Conservation (phyloP, 345 rosid species). For the Dimocarpus longan region DNA sequence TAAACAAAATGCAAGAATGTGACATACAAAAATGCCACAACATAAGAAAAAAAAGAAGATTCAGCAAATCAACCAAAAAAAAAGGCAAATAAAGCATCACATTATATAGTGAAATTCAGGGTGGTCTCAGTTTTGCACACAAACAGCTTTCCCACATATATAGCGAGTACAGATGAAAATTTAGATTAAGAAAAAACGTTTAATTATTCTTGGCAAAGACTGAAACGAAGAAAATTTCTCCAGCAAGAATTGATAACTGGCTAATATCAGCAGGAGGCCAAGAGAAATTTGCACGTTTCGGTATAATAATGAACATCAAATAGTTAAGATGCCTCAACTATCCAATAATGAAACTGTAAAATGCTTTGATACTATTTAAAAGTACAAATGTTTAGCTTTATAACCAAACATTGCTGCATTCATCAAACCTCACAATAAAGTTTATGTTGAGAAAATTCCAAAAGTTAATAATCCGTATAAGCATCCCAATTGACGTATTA, state of each 20-base stretch:
- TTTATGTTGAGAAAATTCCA: neutral
- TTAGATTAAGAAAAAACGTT: no score
- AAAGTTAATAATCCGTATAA: neutral
- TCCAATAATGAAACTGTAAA: neutral
- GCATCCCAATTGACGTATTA: neutral
- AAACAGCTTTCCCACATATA: no score
- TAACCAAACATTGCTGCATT: neutral
- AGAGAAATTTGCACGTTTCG: neutral
- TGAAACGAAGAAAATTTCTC: neutral
- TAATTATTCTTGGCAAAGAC: neutral
- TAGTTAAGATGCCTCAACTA: neutral
- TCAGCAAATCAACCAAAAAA: conserved; percentile 1
- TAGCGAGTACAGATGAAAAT: no score
- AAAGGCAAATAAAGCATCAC: neutral
- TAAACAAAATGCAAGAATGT: conserved; percentile 12
- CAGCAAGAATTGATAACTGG: neutral
- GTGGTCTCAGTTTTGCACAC: no score
- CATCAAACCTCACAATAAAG: neutral
- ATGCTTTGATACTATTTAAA: neutral
- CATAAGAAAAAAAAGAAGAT: neutral
- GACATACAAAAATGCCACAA: neutral
- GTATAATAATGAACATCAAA: neutral
- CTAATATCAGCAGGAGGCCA: neutral
- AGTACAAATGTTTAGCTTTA: neutral
- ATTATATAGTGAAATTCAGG: no score